Base-by-base conservation (phyloP, 2,329 filamentous ascomycete species). In the Pyrenophora tritici-repentis region DNA sequence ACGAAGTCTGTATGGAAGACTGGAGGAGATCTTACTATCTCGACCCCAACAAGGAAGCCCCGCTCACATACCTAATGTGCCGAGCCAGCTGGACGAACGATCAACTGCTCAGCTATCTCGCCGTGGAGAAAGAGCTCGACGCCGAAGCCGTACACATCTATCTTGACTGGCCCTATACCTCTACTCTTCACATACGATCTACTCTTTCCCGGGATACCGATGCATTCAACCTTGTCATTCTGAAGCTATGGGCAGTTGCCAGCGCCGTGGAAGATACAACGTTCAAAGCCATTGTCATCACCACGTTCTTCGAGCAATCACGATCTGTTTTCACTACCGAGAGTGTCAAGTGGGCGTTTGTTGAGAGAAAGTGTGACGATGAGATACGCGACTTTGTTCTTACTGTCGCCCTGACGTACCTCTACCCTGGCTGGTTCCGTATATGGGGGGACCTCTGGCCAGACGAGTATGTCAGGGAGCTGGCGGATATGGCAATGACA, bases 121-220 rank as follows among this genome's bases (percentile, higher is more conserved):
- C 34, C 10, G 5, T 48, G 12, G 26, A 37, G 13, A 29, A 20
- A 6, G n/a, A 39, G 1, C 44, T 59, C 1, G 44, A 58, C 10
- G 22, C 32, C 0, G 26, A 45, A 7, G 42, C 48, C 3, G 40
- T 63, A 6, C 50, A 58, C 24, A 13, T 20, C 2, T 65, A 65
- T 20, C 5, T 56, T 6, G 48, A 61, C 29, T 67, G 59, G 54
- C 36, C 63, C 0, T 62, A 60, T 40, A 48, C 50, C 6, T 36
- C 35, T 7, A 18, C 2, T 1, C 16, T 62, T 1, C 8, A 14
- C 3, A 42, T 58, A 5, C 10, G 20, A 8, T 9, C 16, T 4
- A 10, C 9, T 4, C 32, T 41, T 14, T n/a, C 47, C 8, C 6
- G 20, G 2, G 1, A 16, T 2, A 6, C 10, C 7, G 36, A 35